A percentile compares a stretch with the other conserved stretches of the same genome.
Evolutionary conservation across 768 basidiomycete genomes (phyloP).

Genomic region (Podaxis sp.): DNA sequence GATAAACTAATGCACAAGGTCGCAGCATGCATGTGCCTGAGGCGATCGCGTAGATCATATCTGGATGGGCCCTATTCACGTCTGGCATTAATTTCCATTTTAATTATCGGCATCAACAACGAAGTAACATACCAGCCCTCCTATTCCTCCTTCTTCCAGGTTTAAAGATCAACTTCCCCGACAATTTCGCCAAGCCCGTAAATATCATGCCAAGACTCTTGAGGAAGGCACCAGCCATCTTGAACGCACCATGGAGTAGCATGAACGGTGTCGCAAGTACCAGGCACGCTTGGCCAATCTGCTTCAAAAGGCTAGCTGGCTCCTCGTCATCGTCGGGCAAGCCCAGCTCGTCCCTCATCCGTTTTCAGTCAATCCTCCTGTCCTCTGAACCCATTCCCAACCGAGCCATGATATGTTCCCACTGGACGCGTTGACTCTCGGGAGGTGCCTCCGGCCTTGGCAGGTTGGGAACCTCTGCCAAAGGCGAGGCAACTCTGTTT

Average conservation of each 20-base stretch:
- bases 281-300: constrained; percentile 7
- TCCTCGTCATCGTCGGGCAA: constrained; percentile 3
- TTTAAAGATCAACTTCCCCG: background rate
- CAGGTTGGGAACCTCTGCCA: background rate
- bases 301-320: background rate
- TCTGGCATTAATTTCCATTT: background rate
- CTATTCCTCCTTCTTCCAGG: constrained; percentile 1
- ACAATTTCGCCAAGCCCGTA: background rate
- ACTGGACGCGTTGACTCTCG: background rate
- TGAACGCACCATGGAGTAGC: constrained; percentile 8
- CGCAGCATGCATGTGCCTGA: background rate
- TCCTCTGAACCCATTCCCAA: constrained; percentile 7
- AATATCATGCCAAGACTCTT: constrained; percentile 5
- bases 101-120: background rate
- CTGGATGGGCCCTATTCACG: background rate
- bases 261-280: constrained; percentile 12
- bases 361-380: background rate
- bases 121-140: background rate
- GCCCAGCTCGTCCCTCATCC: background rate
- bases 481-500: background rate
- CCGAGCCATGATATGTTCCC: constrained; percentile 8
- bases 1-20: background rate
- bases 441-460: background rate
- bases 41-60: background rate
- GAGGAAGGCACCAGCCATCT: constrained; percentile 2